A percentile compares a stretch with the other conserved stretches of the same genome.
phyloP scores from a whole-genome alignment of 2,329 filamentous ascomycete species.

The Arthroderma sp. region DNA sequence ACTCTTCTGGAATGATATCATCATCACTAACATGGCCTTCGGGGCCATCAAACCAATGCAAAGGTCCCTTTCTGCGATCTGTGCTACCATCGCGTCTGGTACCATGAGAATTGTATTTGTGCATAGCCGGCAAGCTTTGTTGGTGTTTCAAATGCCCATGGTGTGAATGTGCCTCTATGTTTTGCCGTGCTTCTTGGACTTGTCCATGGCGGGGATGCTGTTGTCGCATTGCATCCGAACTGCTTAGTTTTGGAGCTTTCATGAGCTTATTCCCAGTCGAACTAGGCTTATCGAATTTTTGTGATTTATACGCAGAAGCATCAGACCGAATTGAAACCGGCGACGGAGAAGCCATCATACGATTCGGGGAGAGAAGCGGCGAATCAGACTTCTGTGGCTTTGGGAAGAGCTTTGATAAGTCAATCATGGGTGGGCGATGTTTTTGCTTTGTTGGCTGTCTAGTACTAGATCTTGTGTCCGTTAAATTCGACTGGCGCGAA shows the following conservation, averaged over 20 bases:
- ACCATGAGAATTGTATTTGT: conserved; percentile 4
- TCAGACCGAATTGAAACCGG: conserved; percentile 25
- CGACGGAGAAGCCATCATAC: conserved; percentile 28
- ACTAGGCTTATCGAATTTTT: conserved; percentile 11
- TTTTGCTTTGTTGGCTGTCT: conserved; percentile 20
- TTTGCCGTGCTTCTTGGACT: neutral
- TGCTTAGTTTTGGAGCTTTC: conserved; percentile 13
- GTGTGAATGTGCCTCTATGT: neutral
- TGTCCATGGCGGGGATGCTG: conserved; percentile 5
- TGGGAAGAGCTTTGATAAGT: conserved; percentile 31
- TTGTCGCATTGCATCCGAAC: conserved; percentile 13
- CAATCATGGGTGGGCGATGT: conserved; percentile 26
- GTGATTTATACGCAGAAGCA: conserved; percentile 14
- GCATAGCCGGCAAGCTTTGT: neutral
- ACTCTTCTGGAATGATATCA: conserved; percentile 5
- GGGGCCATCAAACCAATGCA: conserved; percentile 24
- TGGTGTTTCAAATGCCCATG: conserved; percentile 3
- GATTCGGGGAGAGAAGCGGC: conserved; percentile 30
- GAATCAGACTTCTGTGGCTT: conserved; percentile 21
- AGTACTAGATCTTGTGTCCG: no score
- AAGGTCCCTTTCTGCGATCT: conserved; percentile 4
- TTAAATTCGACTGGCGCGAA: conserved; percentile 8
- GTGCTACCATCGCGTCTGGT: neutral
- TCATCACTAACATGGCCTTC: conserved; percentile 20
- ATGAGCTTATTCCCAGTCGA: conserved; percentile 16